Evolutionary conservation across 768 basidiomycete species (phyloP).

Genomic region (Coprinopsis marcescibilis): DNA sequence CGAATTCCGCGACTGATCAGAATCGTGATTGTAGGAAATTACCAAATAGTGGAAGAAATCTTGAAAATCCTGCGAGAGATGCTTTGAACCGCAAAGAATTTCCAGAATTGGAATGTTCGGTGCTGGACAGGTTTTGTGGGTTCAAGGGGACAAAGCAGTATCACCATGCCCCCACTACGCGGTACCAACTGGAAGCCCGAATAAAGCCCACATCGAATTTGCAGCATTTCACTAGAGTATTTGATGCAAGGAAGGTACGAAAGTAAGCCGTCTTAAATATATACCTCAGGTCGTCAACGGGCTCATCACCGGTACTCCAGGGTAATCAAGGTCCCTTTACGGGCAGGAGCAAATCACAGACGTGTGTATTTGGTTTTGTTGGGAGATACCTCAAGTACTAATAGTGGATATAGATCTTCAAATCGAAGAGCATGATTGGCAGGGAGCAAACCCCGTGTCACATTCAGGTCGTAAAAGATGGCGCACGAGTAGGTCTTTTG

Average conservation of each 20-base stretch:
- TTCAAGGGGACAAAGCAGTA: too few species aligned
- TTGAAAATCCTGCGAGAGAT: too few species aligned
- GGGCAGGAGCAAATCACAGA: conserved; percentile 57
- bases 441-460: conserved; percentile 53
- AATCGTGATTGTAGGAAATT: too few species aligned
- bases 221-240: conserved; percentile 62
- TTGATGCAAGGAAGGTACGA: too few species aligned
- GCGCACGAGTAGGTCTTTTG: too few species aligned
- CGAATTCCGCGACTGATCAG: too few species aligned
- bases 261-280: too few species aligned
- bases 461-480: conserved; percentile 47
- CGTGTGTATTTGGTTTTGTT: conserved; percentile 29
- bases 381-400: not conserved
- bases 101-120: too few species aligned
- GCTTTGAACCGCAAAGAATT: too few species aligned
- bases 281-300: not conserved
- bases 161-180: too few species aligned
- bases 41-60: too few species aligned
- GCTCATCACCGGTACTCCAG: conserved; percentile 26
- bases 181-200: conserved; percentile 40
- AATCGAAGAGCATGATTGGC: conserved; percentile 50
- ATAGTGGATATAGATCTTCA: conserved; percentile 32
- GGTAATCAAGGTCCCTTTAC: conserved; percentile 53
- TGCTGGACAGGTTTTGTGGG: too few species aligned
- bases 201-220: conserved; percentile 41